Base-by-base conservation (phyloP, 192 early-diverging fungal species). In the Coemansia sp. region DNA sequence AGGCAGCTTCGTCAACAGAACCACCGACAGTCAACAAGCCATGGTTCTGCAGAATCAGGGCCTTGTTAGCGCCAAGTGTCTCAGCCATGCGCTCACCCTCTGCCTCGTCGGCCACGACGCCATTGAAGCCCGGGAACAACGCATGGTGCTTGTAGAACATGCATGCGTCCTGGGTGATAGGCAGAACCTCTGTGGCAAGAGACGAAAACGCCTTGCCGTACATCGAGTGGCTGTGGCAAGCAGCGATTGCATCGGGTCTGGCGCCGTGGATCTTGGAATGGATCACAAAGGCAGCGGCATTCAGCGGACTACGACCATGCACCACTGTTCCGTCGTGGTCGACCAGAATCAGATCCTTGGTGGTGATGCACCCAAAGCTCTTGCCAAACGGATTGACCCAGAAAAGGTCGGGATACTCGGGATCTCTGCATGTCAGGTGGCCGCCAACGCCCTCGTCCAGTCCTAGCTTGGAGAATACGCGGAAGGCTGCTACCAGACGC, bases 361-460 rank as follows among this genome's bases (percentile, higher is more conserved):
- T 71, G 10, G 75, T 83, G 33, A 88, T 75, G 68, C 83, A 77
- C 1, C 77, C 72, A 64, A 88, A 88, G 63, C 83, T 74, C 34
- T 63, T 61, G 20, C 85, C 85, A 42, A 88, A 85, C 36, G 83
- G 75, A 34, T 88, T 88, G n/a, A 87, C 85, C 87, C 86, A 87
- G 64, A 87, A 88, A 4, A 85, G 54, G 16, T 83, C 80, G 0
- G 87, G 73, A 48, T 80, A 73, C 67, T 88, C 84, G 5, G 87
- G 87, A 64, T 88, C 87, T 18, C 87, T 68, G 69, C 82, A 80
- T 0, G 85, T 87, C 69, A 84, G 52, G 66, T 88, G 87, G 2
- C 87, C 87, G n/a, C 83, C 87, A 20, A 86, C 73, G 68, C 86
- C 86, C 71, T 85, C 86, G 62, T 88, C 87, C 42, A 83, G 75